Base-by-base conservation (phyloP, 2,329 filamentous ascomycete genomes). In the Fusarium compactum region DNA sequence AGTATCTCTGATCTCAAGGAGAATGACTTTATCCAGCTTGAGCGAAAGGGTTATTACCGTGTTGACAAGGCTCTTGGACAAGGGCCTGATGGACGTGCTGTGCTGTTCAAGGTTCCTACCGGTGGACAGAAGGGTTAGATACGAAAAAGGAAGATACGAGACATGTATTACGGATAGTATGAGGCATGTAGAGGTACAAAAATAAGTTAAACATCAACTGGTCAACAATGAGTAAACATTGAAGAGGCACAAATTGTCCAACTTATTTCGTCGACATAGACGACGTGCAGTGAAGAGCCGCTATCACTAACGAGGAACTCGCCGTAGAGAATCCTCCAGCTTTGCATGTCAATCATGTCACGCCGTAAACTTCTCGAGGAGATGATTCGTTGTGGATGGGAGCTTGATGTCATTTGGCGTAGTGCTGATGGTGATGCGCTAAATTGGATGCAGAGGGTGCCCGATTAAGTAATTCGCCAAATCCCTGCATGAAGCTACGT, bases 1-100 rank as follows among this genome's bases (percentile, higher is more conserved):
- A 97, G 95, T 74, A 91, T 97, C 1, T 86, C 87, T 0, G 85
- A 89, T 67, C 85, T 98, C 47, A 94, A 94, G 86, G 90, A 90
- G 78, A 92, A 94, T 76, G 94, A 97, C 74, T 95, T 98, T 68
- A 94, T 98, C 74, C 96, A 98, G 84, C 92, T 98, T 47, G 95
- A 98, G 85, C 88, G 95, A 67, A 94, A 95, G 81, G 95, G 95
- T 2, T 98, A 93, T 82, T 98, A 92, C 85, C 87, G 95, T 55
- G 90, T 97, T 27, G 95, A 98, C 82, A 88, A 88, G 82, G 85
- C 84, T 12, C 80, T 87, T 29, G 77, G 75, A 41, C 80, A 86
- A 75, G 85, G 84, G 79, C 81, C 83, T 60, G 82, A 85, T 41
- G 85, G 84, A 41, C 83, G 85, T 76, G 85, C 87, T 32, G 84